Conservation (phyloP, 768 basidiomycete species). For the Hypsizygus marmoreus region DNA sequence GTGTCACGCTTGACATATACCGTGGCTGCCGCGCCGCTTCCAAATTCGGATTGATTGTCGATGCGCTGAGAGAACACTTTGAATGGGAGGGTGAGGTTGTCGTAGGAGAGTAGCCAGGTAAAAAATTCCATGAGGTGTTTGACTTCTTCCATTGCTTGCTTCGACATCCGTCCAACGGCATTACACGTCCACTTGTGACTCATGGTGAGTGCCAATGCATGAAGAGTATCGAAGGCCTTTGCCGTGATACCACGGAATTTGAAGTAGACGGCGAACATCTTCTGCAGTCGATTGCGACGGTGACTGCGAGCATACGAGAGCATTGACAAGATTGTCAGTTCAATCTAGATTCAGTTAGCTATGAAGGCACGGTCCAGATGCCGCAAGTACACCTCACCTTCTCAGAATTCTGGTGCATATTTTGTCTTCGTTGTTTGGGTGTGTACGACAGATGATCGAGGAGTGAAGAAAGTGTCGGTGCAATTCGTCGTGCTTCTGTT, state of each 20-base stretch:
- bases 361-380: too few relatives aligned
- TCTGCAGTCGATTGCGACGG: constrained; percentile 24
- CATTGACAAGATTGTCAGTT: constrained; percentile 26
- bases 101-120: constrained; percentile 35
- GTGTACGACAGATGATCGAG: constrained; percentile 9
- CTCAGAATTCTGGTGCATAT: constrained; percentile 19
- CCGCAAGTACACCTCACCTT: constrained; percentile 22
- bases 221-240: constrained; percentile 37
- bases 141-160: constrained; percentile 25
- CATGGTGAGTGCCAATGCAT: constrained; percentile 39
- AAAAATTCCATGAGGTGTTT: constrained; percentile 19
- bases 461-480: constrained; percentile 16
- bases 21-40: constrained; percentile 36
- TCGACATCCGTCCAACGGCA: constrained; percentile 26
- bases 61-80: constrained; percentile 37
- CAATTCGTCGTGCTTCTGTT: constrained; percentile 5
- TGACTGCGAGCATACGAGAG: constrained; percentile 29
- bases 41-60: constrained; percentile 36
- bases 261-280: constrained; percentile 36
- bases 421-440: constrained; percentile 13
- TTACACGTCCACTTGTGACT: constrained; percentile 38
- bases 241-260: constrained; percentile 38
- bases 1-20: constrained; percentile 31
- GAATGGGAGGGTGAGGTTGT: constrained; percentile 40
- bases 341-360: constrained; percentile 19